A percentile compares a stretch with the other conserved stretches of the same genome.
These are phyloP conservation scores for Pleurostoma richardsiae DNA, from an alignment of 2,329 filamentous ascomycete species.

Conservation along the genomic window DNA sequence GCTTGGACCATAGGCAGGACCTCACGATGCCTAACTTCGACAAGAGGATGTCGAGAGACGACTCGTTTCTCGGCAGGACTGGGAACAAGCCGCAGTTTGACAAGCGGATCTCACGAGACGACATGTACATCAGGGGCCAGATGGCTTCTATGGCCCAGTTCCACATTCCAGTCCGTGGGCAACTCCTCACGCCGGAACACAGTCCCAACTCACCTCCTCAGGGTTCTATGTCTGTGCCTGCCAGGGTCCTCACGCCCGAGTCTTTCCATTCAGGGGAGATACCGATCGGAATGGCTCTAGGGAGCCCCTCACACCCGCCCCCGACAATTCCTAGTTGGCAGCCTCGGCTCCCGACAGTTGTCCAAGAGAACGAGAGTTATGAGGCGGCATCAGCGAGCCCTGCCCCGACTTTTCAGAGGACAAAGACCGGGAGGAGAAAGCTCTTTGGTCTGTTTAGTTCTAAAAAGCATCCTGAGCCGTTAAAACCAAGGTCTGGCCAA, in stretches of 20 bases:
- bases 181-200: conserved; percentile 35
- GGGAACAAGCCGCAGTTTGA: conserved; percentile 13
- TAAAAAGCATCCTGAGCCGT: conserved; percentile 30
- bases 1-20: conserved; percentile 3
- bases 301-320: conserved; percentile 55
- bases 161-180: conserved; percentile 33
- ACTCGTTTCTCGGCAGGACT: conserved; percentile 25
- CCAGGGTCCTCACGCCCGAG: conserved; percentile 36
- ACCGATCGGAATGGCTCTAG: conserved; percentile 69
- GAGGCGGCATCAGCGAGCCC: conserved; percentile 2
- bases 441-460: conserved; percentile 49
- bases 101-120: conserved; percentile 39
- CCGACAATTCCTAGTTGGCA: conserved; percentile 19
- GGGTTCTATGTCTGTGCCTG: conserved; percentile 22
- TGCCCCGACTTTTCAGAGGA: conserved; percentile 24
- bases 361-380: no score
- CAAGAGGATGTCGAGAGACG: conserved; percentile 41
- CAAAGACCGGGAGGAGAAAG: conserved; percentile 53
- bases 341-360: conserved; percentile 10
- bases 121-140: conserved; percentile 26
- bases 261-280: conserved; percentile 36
- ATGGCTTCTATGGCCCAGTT: conserved; percentile 24
- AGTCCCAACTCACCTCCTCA: conserved; percentile 28
- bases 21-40: conserved; percentile 18
- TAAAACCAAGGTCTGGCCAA: conserved; percentile 10